phyloP scores from a whole-genome alignment of 345 rosid genomes.

The Kernera saxatilis region DNA sequence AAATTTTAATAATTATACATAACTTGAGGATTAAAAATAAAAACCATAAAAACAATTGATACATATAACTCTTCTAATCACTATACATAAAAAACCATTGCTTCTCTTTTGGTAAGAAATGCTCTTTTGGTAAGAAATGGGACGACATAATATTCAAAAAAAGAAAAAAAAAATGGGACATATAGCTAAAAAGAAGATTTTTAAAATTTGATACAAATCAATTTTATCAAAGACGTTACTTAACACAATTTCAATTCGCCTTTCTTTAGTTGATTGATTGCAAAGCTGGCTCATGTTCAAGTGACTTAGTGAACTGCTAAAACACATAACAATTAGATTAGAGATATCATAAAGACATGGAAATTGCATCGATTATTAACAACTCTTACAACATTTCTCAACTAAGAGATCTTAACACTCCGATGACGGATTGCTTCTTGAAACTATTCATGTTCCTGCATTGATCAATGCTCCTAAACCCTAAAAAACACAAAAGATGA shows the following conservation, averaged over 20 bases:
- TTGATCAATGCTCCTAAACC: conserved; percentile 72
- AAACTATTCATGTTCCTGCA: conserved; percentile 83
- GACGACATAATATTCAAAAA: no score
- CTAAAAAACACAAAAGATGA: conserved; percentile 31
- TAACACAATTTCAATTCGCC: not conserved
- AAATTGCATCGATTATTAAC: not conserved
- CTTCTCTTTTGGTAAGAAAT: no score
- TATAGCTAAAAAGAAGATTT: no score
- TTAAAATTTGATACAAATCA: not conserved
- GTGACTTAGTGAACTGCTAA: conserved; percentile 68
- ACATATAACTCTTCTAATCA: no score
- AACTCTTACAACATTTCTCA: conserved; percentile 16
- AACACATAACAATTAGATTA: not conserved
- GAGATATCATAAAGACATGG: not conserved
- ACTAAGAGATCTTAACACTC: conserved; percentile 96
- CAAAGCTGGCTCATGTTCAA: conserved; percentile 62
- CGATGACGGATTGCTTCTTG: conserved; percentile 68
- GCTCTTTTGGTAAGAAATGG: no score
- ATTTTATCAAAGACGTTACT: not conserved
- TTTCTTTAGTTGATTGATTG: conserved; percentile 31
- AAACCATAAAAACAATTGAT: no score
- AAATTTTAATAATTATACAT: no score
- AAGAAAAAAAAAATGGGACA: no score
- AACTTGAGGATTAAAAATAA: no score
- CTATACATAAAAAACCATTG: no score